Percentiles rank a stretch among this genome's conserved stretches.
Conservation (phyloP, 2,329 filamentous ascomycete genomes). For the Pestalotiopsis fici region DNA sequence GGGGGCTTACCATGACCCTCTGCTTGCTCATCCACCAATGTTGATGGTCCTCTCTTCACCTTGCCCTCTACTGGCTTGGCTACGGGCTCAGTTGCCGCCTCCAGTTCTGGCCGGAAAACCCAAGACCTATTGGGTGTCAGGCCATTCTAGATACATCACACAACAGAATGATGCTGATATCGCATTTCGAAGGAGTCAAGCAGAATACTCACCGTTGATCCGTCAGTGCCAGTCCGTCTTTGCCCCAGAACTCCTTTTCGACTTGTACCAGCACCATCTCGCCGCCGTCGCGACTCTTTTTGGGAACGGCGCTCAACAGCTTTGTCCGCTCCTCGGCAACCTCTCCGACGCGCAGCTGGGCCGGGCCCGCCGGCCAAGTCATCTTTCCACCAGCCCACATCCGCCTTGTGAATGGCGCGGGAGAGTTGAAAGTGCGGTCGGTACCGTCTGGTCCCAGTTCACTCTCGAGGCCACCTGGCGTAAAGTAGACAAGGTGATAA, state of each 20-base stretch:
- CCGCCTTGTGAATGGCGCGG: constrained; percentile 59
- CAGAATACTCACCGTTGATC: constrained; percentile 47
- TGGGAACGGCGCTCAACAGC: constrained; percentile 53
- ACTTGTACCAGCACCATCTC: constrained; percentile 68
- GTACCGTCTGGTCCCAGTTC: constrained; percentile 62
- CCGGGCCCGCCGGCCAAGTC: constrained; percentile 39
- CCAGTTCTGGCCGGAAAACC: constrained; percentile 43
- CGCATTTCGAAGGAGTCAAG: too few species aligned
- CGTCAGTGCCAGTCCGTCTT: constrained; percentile 49
- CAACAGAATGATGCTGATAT: neutral
- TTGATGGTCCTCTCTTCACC: constrained; percentile 23
- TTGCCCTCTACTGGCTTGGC: constrained; percentile 17
- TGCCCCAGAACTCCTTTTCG: constrained; percentile 58
- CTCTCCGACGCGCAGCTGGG: constrained; percentile 52
- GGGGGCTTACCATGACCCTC: constrained; percentile 16
- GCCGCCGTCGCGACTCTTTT: constrained; percentile 53
- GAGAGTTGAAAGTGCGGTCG: constrained; percentile 60
- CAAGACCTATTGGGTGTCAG: constrained; percentile 31
- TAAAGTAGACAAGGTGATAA: constrained; percentile 67
- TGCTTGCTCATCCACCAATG: constrained; percentile 20
- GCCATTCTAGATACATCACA: neutral
- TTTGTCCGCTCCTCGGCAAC: constrained; percentile 56
- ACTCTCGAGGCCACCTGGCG: constrained; percentile 53
- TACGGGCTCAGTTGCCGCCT: constrained; percentile 13
- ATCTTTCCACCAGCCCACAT: constrained; percentile 71